These are phyloP conservation scores for Pilaira anomala DNA, from an alignment of 192 early-diverging fungal species.

Conservation along the genomic window DNA sequence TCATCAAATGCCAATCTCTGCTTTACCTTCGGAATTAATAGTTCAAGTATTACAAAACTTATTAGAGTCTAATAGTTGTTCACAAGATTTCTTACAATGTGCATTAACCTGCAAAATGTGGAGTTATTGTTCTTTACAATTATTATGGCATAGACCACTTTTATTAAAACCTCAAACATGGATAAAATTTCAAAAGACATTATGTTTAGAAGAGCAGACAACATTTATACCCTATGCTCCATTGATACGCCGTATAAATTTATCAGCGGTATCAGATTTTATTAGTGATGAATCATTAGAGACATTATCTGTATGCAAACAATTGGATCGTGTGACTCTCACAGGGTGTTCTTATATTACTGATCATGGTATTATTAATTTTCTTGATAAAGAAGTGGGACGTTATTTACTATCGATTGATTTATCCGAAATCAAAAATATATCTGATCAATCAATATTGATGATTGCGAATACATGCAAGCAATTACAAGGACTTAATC, in stretches of 20 bases:
- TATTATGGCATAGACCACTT: conserved; percentile 52
- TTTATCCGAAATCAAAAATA: conserved; percentile 44
- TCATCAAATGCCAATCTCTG: not conserved
- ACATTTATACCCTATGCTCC: conserved; percentile 42
- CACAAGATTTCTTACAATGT: conserved; percentile 42
- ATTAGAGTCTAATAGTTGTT: conserved; percentile 23
- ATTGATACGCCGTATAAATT: conserved; percentile 54
- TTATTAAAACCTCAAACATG: conserved; percentile 30
- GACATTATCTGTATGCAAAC: conserved; percentile 37
- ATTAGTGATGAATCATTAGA: conserved; percentile 35
- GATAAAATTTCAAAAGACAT: conserved; percentile 19
- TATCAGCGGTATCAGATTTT: conserved; percentile 43
- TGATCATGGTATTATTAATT: conserved; percentile 39
- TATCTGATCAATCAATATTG: conserved; percentile 41
- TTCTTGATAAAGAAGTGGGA: conserved; percentile 36
- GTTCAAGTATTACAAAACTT: conserved; percentile 44
- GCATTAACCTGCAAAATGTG: conserved; percentile 52
- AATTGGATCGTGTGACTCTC: conserved; percentile 50
- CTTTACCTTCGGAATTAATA: conserved; percentile 46
- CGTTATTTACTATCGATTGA: conserved; percentile 44
- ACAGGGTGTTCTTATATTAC: conserved; percentile 45
- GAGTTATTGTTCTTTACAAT: conserved; percentile 52
- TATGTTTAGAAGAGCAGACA: conserved; percentile 20
- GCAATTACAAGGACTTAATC: conserved; percentile 51
- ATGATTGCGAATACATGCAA: conserved; percentile 42